These are phyloP conservation scores for Saitozyma podzolica DNA, from an alignment of 768 basidiomycete species.

Conservation along the genomic window DNA sequence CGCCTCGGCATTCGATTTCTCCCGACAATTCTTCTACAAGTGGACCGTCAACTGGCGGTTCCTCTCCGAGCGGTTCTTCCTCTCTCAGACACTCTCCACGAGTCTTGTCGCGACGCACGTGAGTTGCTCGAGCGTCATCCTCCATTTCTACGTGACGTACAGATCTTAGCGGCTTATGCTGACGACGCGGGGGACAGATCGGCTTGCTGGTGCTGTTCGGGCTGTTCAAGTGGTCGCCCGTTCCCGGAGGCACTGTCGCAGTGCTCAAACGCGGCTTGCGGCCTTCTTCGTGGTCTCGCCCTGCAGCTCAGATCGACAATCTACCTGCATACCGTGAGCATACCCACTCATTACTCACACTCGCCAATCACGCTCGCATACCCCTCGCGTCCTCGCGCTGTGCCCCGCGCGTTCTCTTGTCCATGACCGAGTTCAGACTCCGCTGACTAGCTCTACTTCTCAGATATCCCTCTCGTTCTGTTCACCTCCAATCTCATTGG, in stretches of 20 bases:
- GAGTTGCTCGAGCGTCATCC: neutral
- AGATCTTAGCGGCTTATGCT: neutral
- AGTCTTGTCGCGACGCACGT: conserved; percentile 58
- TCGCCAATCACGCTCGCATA: no score
- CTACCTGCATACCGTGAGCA: conserved; percentile 68
- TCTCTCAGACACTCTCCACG: conserved; percentile 64
- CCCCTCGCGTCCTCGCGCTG: no score
- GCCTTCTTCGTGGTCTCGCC: conserved; percentile 54
- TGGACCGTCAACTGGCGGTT: conserved; percentile 99
- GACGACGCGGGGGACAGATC: neutral
- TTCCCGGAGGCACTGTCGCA: conserved; percentile 64
- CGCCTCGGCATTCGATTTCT: conserved; percentile 77
- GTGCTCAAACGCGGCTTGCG: conserved; percentile 62
- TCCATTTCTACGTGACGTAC: no score
- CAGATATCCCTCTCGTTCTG: conserved; percentile 76
- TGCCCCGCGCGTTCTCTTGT: neutral
- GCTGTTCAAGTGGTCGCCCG: conserved; percentile 63
- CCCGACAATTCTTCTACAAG: conserved; percentile 83
- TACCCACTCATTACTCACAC: neutral
- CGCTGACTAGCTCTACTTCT: neutral
- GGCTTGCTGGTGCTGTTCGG: conserved; percentile 12
- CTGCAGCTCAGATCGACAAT: conserved; percentile 57
- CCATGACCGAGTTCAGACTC: neutral
- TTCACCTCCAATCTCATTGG: conserved; percentile 92
- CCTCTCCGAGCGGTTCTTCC: conserved; percentile 72